Base-by-base conservation (phyloP, 2,329 filamentous ascomycete genomes). In the Coniochaeta sp. region DNA sequence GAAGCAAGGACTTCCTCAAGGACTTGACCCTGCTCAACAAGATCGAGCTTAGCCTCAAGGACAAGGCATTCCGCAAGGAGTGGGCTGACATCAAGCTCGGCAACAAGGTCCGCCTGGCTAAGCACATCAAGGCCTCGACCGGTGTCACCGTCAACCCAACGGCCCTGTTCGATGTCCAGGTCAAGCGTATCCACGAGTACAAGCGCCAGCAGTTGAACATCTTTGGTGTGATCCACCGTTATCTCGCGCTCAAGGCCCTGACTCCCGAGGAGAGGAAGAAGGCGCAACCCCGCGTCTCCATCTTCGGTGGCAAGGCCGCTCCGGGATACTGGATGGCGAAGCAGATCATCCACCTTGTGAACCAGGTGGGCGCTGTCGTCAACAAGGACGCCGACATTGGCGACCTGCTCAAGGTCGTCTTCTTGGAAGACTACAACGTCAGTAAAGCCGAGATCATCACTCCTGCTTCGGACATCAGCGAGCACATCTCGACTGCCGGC, bases 291-390 rank as follows among this genome's bases (percentile, higher is more conserved):
- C 89, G 93, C 58, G 95, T 98, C 10, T 95, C 90, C 60, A 96
- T 99, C 74, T 98, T 99, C 72, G 95, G 95, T 71, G 95, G 95
- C 68, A 99, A 99, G 78, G 95, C 95, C 28, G 95, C 95, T 1
- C 95, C 95, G 0, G 95, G 95, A 17, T 99, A 99, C 81, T 99
- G 95, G 95, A 99, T 98, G 95, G 95, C 95, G 40, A 99, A 99
- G 84, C 96, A 95, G 44, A 92, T 97, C 66, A 99, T 99, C 68
- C 93, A 98, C 72, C 84, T 99, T 60, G 88, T 99, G 80, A 98
- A 97, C 79, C 89, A 87, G 63, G 95, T 98, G 28, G 92, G 91
- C 4, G 78, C 86, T 17, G 90, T 98, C 2, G 89, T 99, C 67
- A 99, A 99, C 79, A 90, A 90, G 44, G 95, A 99, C 69, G 81